A percentile compares a stretch with the other conserved stretches of the same genome.
These are phyloP conservation scores for Saprolegnia parasitica DNA, from an alignment of 352 stramenopile species.

Conservation along the genomic window DNA sequence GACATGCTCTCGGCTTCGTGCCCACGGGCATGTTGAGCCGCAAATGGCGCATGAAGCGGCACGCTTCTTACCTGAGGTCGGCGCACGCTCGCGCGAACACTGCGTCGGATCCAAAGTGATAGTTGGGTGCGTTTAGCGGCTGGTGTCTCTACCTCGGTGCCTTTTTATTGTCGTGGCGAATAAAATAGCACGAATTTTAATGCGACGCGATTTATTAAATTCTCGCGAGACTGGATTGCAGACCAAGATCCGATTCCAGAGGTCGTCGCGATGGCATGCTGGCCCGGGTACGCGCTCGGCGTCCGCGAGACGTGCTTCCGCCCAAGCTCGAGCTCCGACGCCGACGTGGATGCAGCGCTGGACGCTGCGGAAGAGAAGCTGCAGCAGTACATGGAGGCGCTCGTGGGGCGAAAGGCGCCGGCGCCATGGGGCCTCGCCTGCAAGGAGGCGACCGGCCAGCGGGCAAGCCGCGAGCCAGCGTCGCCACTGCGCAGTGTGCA, in stretches of 20 bases:
- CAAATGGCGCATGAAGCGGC: too few species aligned
- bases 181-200: neutral
- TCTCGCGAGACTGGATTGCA: neutral
- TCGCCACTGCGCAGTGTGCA: neutral
- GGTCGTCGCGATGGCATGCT: neutral
- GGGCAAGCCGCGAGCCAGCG: neutral
- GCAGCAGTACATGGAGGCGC: neutral
- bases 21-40: too few species aligned
- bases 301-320: neutral
- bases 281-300: neutral
- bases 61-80: too few species aligned
- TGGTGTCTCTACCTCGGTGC: neutral
- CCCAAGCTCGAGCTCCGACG: neutral
- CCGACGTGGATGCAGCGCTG: neutral
- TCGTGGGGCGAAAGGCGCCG: constrained; percentile 1
- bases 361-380: neutral
- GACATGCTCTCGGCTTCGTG: too few species aligned
- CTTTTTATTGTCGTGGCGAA: neutral
- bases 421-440: constrained; percentile 4
- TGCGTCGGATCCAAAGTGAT: neutral
- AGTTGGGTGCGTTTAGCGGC: neutral
- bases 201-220: neutral
- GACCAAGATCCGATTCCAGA: neutral
- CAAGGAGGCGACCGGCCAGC: neutral
- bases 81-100: neutral